Evolutionary conservation across 75 land plant genomes (phyloP), one percentile per base, ranked within the genome.

Genomic region (Selaginella moellendorffii): DNA sequence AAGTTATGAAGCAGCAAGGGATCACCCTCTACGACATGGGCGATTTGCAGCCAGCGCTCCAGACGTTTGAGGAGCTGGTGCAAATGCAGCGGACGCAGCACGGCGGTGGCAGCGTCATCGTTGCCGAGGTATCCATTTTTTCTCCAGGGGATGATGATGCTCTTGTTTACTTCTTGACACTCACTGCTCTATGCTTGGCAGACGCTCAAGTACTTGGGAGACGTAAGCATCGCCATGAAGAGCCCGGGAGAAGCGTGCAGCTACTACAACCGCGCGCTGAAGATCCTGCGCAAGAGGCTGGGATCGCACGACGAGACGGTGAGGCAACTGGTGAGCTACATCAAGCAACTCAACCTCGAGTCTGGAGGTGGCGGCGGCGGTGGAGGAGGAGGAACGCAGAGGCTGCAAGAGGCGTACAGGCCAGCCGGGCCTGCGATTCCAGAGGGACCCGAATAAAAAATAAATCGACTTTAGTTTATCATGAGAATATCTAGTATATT

Each of bases 41-140:
- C 53, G 58, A 70, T 27, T 53, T 64, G 1, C 31, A 27, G 1
- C 18, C 54, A 26, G 72, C 72, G 14, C 62, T 62, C 24, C 12
- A 28, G 12, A 63, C 52, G 19, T 64, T 70, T 53, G 72, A 70
- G n/a, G 72, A 70, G n/a, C 52, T 70, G 24, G 53, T 70, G 66
- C 42, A 52, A 21, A 54, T 63, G 30, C 72, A 70, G n/a, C 24
- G 67, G 8, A 70, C 26, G 24, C 65, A 70, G 26, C 63, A 70
- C 29, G 72, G 72, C 8, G 72, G 72, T n/a, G 42, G 67, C 20
- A 63, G 72, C 21, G 54, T 70, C 25, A 54, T 63, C 29, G 68
- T 64, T 42, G 72, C 72, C 1, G 72, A 70, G 72, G 72, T 70
- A 14, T n/a, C n/a, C n/a, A n/a, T n/a, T n/a, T n/a, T n/a, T n/a